Evolutionary conservation across 2,329 filamentous ascomycete species (phyloP).

Genomic region (Anthostomella pinea): DNA sequence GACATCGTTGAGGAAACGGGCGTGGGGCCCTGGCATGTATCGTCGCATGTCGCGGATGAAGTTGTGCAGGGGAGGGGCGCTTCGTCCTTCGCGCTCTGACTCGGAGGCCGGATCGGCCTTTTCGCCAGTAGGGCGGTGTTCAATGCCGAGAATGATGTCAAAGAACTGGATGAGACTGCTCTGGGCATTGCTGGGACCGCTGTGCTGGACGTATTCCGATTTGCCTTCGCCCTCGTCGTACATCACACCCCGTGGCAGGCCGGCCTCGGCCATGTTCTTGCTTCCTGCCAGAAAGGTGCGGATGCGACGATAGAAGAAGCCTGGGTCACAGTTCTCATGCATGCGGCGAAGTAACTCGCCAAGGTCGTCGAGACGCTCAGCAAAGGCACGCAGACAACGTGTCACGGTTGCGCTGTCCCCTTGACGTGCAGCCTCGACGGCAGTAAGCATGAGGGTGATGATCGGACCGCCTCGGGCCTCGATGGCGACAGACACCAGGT

Average conservation of each 20-base stretch:
- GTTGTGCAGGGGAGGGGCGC: slow-evolving; percentile 62
- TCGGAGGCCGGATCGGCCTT: slow-evolving; percentile 47
- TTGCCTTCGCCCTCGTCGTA: slow-evolving; percentile 77
- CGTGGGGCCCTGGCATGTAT: slow-evolving; percentile 95
- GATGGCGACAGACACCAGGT: slow-evolving; percentile 91
- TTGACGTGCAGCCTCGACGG: slow-evolving; percentile 74
- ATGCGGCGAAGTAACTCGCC: slow-evolving; percentile 77
- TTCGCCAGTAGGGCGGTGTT: slow-evolving; percentile 85
- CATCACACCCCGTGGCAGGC: slow-evolving; percentile 79
- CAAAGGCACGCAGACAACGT: slow-evolving; percentile 74
- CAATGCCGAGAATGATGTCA: slow-evolving; percentile 83
- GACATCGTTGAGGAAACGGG: slow-evolving; percentile 82
- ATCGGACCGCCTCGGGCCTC: slow-evolving; percentile 87
- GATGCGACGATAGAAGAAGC: slow-evolving; percentile 93
- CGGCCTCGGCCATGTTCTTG: slow-evolving; percentile 96
- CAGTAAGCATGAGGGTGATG: slow-evolving; percentile 83
- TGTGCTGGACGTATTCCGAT: slow-evolving; percentile 75
- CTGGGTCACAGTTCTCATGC: slow-evolving; percentile 93
- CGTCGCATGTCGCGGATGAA: slow-evolving; percentile 96
- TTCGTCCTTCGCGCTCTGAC: slow-evolving; percentile 42
- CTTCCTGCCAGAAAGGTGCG: slow-evolving; percentile 94
- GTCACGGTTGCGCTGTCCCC: slow-evolving; percentile 71
- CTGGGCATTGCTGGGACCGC: slow-evolving; percentile 94
- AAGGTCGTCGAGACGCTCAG: slow-evolving; percentile 84
- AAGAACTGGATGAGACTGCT: slow-evolving; percentile 98